These are phyloP conservation scores for Rostrohypoxylon terebratum DNA, from an alignment of 495 filamentous ascomycete genomes.

Conservation along the genomic window DNA sequence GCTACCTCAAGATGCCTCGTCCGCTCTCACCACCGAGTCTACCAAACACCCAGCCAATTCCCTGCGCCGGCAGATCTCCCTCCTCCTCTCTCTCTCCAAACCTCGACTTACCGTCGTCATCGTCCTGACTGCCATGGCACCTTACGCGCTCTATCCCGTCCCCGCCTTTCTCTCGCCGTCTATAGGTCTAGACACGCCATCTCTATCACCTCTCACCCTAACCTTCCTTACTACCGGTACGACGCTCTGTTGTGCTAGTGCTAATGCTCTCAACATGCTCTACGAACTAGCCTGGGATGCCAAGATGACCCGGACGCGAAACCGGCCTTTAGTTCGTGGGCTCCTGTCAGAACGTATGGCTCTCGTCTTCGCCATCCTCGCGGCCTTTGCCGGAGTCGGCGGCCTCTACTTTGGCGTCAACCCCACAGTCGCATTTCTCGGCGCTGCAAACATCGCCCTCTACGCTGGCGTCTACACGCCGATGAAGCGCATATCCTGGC, in stretches of 20 bases:
- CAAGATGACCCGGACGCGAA: conserved; percentile 90
- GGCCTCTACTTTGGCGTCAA: conserved; percentile 91
- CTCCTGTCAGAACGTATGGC: conserved; percentile 82
- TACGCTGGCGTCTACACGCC: conserved; percentile 96
- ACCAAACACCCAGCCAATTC: conserved; percentile 74
- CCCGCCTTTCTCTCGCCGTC: conserved; percentile 78
- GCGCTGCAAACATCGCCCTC: conserved; percentile 83
- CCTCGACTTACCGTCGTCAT: conserved; percentile 93
- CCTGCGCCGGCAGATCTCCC: conserved; percentile 79
- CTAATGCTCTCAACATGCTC: conserved; percentile 97
- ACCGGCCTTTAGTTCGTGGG: conserved; percentile 86
- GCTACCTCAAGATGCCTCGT: conserved; percentile 85
- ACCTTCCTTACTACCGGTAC: conserved; percentile 93
- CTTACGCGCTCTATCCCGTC: conserved; percentile 93
- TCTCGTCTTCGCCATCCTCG: conserved; percentile 78
- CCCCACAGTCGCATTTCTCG: conserved; percentile 88
- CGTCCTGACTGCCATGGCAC: conserved; percentile 88
- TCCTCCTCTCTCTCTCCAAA: conserved; percentile 91
- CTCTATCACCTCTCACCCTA: conserved; percentile 88
- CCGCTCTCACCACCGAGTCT: conserved; percentile 78
- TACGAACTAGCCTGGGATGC: conserved; percentile 91
- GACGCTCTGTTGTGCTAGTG: conserved; percentile 82
- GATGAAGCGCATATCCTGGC: conserved; percentile 83
- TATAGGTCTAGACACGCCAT: conserved; percentile 75
- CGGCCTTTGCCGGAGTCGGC: conserved; percentile 72